phyloP scores from a whole-genome alignment of 2,329 filamentous ascomycete genomes.

The Emmonsia crescens region DNA sequence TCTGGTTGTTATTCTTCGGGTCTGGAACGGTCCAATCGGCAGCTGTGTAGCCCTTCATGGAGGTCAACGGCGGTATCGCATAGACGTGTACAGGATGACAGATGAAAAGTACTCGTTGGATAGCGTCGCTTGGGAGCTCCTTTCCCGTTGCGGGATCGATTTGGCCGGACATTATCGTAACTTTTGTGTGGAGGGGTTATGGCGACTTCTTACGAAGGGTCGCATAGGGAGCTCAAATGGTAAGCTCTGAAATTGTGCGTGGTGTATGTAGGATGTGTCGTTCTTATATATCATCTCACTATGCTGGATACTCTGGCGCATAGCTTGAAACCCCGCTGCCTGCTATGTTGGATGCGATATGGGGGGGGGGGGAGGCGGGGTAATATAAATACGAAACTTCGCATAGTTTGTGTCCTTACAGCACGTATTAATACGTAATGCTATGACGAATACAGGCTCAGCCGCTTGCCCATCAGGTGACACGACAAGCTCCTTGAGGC shows the following conservation, averaged over 20 bases:
- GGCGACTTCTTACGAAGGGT: not conserved
- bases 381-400: not conserved
- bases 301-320: not conserved
- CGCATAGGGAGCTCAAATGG: not conserved
- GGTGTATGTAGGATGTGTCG: not conserved
- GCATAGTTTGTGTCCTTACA: not conserved
- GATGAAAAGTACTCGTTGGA: conserved; percentile 75
- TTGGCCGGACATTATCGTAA: conserved; percentile 28
- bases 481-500: too few species aligned
- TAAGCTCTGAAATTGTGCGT: not conserved
- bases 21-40: conserved; percentile 57
- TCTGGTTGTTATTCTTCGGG: conserved; percentile 45
- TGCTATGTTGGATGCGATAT: not conserved
- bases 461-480: too few species aligned
- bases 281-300: not conserved
- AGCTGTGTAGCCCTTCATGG: conserved; percentile 69
- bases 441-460: not conserved
- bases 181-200: not conserved
- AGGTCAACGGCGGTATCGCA: conserved; percentile 68
- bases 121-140: conserved; percentile 60
- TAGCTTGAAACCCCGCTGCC: not conserved
- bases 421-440: not conserved
- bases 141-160: conserved; percentile 62
- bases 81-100: conserved; percentile 70
- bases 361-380: not conserved